Evolutionary conservation across 2,329 filamentous ascomycete species (phyloP).

Genomic region (Diplodia mutila): DNA sequence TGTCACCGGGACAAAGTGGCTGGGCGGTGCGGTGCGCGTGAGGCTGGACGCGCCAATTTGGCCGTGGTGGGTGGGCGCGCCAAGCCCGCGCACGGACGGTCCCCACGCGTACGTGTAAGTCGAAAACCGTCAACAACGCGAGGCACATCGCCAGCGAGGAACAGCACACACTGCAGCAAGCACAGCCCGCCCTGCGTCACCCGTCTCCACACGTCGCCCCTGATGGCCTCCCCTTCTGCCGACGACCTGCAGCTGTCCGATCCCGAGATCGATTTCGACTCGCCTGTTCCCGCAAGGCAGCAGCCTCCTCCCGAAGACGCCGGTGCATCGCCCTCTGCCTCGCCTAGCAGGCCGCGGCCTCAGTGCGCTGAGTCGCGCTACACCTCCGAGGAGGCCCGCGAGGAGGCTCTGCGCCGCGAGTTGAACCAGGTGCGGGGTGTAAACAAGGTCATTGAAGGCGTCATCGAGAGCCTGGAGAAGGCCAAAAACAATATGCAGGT

Average conservation of each 20-base stretch:
- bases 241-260: conserved; percentile 58
- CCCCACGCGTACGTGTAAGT: conserved; percentile 23
- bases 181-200: conserved; percentile 7
- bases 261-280: conserved; percentile 60
- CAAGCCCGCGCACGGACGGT: conserved; percentile 11
- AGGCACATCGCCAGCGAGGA: conserved; percentile 19
- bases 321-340: conserved; percentile 28
- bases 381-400: conserved; percentile 69
- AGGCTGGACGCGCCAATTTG: conserved; percentile 4
- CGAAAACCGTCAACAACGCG: conserved; percentile 24
- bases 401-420: conserved; percentile 75
- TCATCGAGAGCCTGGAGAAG: conserved; percentile 71
- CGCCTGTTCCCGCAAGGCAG: conserved; percentile 53
- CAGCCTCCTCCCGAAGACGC: conserved; percentile 39
- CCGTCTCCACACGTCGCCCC: background rate
- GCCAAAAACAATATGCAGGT: conserved; percentile 79
- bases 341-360: conserved; percentile 38
- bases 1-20: background rate
- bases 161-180: conserved; percentile 22
- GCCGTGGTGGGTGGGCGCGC: background rate
- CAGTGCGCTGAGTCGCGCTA: conserved; percentile 54
- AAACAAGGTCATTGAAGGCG: conserved; percentile 83
- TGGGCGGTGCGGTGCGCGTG: conserved; percentile 6
- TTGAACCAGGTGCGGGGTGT: conserved; percentile 81
- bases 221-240: conserved; percentile 48